These are phyloP conservation scores for Parsonsia alboflavescens DNA, from an alignment of 257 asterid genomes.

Conservation along the genomic window DNA sequence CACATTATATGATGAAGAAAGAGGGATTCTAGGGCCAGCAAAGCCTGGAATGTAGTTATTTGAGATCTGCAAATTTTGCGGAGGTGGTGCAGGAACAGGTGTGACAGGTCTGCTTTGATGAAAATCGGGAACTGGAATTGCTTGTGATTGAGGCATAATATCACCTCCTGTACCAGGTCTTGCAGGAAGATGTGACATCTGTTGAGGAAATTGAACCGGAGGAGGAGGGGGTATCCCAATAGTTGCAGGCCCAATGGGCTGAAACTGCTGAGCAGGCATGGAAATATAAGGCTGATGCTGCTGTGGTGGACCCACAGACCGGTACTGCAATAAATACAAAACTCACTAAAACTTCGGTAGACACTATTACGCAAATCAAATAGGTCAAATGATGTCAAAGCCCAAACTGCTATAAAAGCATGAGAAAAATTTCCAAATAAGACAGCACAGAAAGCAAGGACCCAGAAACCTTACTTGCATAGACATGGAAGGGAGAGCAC, in stretches of 20 bases:
- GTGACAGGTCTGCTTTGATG: slow-evolving; percentile 45
- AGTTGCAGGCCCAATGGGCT: slow-evolving; percentile 54
- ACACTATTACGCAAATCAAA: neutral
- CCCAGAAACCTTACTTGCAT: slow-evolving; percentile 55
- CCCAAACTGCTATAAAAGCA: slow-evolving; percentile 1
- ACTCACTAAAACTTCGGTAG: neutral
- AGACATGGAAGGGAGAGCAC: slow-evolving; percentile 63
- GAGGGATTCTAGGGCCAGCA: slow-evolving; percentile 56
- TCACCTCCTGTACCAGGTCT: slow-evolving; percentile 49
- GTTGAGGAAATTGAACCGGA: slow-evolving; percentile 60
- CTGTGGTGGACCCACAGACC: slow-evolving; percentile 59
- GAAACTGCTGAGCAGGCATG: slow-evolving; percentile 66
- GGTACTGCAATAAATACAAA: slow-evolving; percentile 41
- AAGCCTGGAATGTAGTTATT: slow-evolving; percentile 54
- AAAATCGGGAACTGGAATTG: slow-evolving; percentile 44
- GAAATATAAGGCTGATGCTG: slow-evolving; percentile 52
- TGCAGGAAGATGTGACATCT: slow-evolving; percentile 47
- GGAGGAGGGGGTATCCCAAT: slow-evolving; percentile 60
- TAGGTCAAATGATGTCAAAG: neutral
- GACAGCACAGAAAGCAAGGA: slow-evolving; percentile 16
- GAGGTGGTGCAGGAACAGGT: slow-evolving; percentile 44
- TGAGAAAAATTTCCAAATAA: neutral
- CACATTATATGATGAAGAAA: slow-evolving; percentile 51
- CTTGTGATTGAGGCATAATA: slow-evolving; percentile 51
- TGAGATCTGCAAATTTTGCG: slow-evolving; percentile 34